Percentiles rank a stretch among this genome's conserved stretches.
Evolutionary conservation across 2,329 filamentous ascomycete genomes (phyloP).

Genomic region (Ophiocordyceps camponoti-floridani): DNA sequence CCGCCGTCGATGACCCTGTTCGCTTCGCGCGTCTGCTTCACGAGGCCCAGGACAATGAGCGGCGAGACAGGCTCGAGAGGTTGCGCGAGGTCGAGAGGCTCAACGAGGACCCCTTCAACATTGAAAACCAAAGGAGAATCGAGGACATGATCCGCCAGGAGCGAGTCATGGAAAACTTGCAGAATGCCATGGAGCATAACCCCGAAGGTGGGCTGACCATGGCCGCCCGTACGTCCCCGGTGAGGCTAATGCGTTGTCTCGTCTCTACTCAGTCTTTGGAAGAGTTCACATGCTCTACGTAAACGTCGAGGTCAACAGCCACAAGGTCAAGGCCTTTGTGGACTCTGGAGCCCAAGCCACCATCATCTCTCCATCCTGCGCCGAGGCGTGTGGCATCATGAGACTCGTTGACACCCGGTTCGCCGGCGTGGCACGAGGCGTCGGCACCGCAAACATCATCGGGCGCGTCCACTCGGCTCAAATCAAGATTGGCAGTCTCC

Average conservation of each 20-base stretch:
- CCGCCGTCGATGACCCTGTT: constrained; percentile 55
- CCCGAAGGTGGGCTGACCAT: constrained; percentile 56
- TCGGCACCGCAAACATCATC: constrained; percentile 86
- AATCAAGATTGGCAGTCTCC: constrained; percentile 78
- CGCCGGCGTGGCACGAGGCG: constrained; percentile 78
- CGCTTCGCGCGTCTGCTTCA: constrained; percentile 59
- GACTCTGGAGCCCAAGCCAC: constrained; percentile 96
- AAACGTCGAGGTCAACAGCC: constrained; percentile 83
- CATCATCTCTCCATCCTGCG: constrained; percentile 93
- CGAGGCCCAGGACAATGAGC: constrained; percentile 50
- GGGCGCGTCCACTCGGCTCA: constrained; percentile 90
- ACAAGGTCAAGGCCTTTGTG: constrained; percentile 86
- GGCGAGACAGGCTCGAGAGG: constrained; percentile 55
- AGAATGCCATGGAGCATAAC: constrained; percentile 93
- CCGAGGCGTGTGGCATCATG: constrained; percentile 88
- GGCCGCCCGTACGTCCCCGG: neutral
- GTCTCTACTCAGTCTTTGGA: constrained; percentile 55
- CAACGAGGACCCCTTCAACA: constrained; percentile 87
- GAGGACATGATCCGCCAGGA: constrained; percentile 96
- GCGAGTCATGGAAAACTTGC: constrained; percentile 82
- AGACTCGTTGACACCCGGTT: constrained; percentile 85
- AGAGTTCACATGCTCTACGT: constrained; percentile 94
- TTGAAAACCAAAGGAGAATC: constrained; percentile 79
- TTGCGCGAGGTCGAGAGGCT: constrained; percentile 68
- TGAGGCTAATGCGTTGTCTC: neutral